phyloP scores from a whole-genome alignment of 2,329 filamentous ascomycete genomes.

The Onygenales sp. region DNA sequence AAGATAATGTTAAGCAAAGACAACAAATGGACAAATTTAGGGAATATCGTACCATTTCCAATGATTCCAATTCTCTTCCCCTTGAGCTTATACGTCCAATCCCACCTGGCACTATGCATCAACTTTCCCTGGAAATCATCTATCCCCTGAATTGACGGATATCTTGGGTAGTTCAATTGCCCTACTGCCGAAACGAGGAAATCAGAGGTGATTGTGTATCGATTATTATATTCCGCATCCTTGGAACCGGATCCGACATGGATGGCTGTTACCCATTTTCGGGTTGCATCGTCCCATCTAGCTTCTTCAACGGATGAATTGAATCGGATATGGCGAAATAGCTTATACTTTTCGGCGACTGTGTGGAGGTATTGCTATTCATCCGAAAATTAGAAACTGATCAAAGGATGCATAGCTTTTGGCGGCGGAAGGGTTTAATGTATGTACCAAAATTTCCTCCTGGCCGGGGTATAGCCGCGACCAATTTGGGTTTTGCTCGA shows the following conservation, averaged over 20 bases:
- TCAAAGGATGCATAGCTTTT: no score
- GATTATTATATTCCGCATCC: slow-evolving; percentile 43
- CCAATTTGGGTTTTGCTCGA: slow-evolving; percentile 52
- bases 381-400: not conserved
- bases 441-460: slow-evolving; percentile 45
- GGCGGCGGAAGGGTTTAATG: not conserved
- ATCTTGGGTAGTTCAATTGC: slow-evolving; percentile 46
- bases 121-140: slow-evolving; percentile 42
- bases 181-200: slow-evolving; percentile 51
- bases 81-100: slow-evolving; percentile 47
- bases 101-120: slow-evolving; percentile 52
- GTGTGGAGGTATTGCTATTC: slow-evolving; percentile 41
- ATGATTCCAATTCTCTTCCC: slow-evolving; percentile 50
- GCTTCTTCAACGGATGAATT: slow-evolving; percentile 45
- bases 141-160: slow-evolving; percentile 40
- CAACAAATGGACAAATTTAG: no score
- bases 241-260: slow-evolving; percentile 39
- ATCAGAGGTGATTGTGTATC: slow-evolving; percentile 46
- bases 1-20: not conserved
- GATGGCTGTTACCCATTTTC: slow-evolving; percentile 44
- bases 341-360: slow-evolving; percentile 44
- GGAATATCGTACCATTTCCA: slow-evolving; percentile 41
- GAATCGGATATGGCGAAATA: slow-evolving; percentile 50
- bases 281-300: slow-evolving; percentile 44
- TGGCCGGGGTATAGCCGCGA: slow-evolving; percentile 50